Evolutionary conservation across 2,329 filamentous ascomycete genomes (phyloP), one percentile per base, ranked within the genome.

Genomic region (Emmonsiellopsis sp.): DNA sequence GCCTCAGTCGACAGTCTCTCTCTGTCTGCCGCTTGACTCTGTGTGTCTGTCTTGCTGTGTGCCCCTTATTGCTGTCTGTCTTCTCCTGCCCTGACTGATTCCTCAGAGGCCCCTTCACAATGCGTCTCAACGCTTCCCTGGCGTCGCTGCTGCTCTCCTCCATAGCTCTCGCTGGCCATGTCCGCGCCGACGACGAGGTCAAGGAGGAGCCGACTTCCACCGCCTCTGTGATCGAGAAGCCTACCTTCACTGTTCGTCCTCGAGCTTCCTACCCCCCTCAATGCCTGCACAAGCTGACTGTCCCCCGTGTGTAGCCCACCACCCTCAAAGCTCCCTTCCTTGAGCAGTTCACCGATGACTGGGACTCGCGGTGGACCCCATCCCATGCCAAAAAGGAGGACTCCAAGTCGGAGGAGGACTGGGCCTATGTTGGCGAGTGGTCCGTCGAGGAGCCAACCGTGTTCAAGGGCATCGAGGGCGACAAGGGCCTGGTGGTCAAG

Each of bases 401-500:
- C 66, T 83, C 85, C 61, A 82, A 80, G 69, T 83, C 84, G 58
- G 83, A 85, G 57, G 89, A 94, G 61, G 92, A 97, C 70, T 97
- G 93, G 93, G 90, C 91, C 53, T 98, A 95, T 72, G 84, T 97
- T 59, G 93, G 93, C 73, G 88, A 90, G 73, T 98, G 93, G 93
- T 76, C 89, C 50, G 93, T 96, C 57, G 93, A 98, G 79, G 93
- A 97, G 81, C 93, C 93, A 52, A 76, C 77, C 58, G 83, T 93
- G 67, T 86, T 87, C 73, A 94, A 93, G 79, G 93, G 90, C 65
- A 93, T 96, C 64, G 85, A 90, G 66, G 90, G 89, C 59, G 92
- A 97, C 76, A 94, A 94, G 79, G 93, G 92, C 74, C 84, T 98
- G 64, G 92, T 98, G 59, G 83, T 97, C 74, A 98, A 98, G 86